Evolutionary conservation across 139 green algal genomes (phyloP).

Genomic region (Mychonastes homosphaera): DNA sequence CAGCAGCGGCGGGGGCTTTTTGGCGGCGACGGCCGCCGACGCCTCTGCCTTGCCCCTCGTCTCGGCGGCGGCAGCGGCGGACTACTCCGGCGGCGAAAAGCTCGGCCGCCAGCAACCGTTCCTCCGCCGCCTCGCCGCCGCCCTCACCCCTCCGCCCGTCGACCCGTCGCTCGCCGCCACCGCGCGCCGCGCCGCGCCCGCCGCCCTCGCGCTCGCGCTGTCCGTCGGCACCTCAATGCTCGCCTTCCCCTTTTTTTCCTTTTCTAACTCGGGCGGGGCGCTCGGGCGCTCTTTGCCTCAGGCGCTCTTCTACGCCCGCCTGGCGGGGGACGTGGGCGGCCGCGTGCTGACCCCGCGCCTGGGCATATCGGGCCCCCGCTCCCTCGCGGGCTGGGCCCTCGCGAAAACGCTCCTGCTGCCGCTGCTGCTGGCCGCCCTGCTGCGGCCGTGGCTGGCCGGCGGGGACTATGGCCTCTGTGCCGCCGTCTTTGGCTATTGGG

Average conservation of each 20-base stretch:
- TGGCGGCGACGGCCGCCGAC: too few relatives aligned
- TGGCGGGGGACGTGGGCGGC: conserved; percentile 53
- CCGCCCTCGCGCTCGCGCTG: conserved; percentile 17
- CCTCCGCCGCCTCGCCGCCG: conserved; percentile 6
- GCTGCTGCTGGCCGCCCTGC: conserved; percentile 18
- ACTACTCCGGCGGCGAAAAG: not conserved
- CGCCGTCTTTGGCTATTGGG: conserved; percentile 40
- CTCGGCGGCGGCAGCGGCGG: not conserved
- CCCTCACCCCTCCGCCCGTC: too few relatives aligned
- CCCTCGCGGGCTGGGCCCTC: not conserved
- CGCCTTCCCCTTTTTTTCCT: conserved; percentile 72
- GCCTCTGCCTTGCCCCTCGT: not conserved
- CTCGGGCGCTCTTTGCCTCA: conserved; percentile 15
- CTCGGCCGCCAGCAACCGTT: conserved; percentile 11
- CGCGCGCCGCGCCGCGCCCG: too few relatives aligned
- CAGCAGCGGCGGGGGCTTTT: too few relatives aligned
- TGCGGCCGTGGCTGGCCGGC: conserved; percentile 2
- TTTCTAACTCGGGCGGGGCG: conserved; percentile 2
- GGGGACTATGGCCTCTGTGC: conserved; percentile 21
- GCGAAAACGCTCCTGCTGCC: conserved; percentile 6
- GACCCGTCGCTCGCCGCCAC: too few relatives aligned
- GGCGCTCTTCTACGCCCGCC: conserved; percentile 61
- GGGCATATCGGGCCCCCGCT: conserved; percentile 12
- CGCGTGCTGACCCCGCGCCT: conserved; percentile 37
- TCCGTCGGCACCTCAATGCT: conserved; percentile 42